Evolutionary conservation across 495 filamentous ascomycete species (phyloP), one percentile per base, ranked within the genome.

Genomic region (Daldinia grandis): DNA sequence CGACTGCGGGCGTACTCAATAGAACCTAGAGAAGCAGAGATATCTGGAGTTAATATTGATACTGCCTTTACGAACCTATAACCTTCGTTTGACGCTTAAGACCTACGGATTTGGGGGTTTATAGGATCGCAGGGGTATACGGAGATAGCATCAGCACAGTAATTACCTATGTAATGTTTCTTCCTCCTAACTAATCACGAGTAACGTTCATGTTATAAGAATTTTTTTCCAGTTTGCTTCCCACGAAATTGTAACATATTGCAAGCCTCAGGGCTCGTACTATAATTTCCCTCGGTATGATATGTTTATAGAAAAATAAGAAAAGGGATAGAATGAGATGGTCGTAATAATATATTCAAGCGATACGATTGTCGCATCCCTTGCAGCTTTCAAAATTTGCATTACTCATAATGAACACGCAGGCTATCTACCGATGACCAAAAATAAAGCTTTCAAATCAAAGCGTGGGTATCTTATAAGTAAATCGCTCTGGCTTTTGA

Each of bases 1-100:
- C 38, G 68, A 4, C 40, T 60, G 2, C 33, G 42, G 44, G 12
- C 31, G 24, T 63, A 6, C 30, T 7, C 68, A 15, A 25, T 37
- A 28, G 30, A 44, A 17, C 21, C 33, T n/a, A 38, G n/a, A 1
- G 9, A 10, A 24, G 9, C 44, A 24, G 30, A 50, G 6, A 15
- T 27, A 21, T 31, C 35, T 12, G 58, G 15, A 17, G 37, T 60
- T 9, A 33, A 71, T n/a, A 9, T 27, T 7, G 24, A 30, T 4
- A 4, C 31, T 6, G 4, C 44, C 17, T 38, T 50, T 31, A 49
- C 56, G 27, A 47, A 51, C 5, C 2, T 12, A 14, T 47, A 38
- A 5, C 33, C 31, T 9, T 7, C 25, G 1, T 47, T 21, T 21
- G 10, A 12, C 50, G 4, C 24, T 5, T 9, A 47, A 24, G 19